Conservation (phyloP, 2,329 filamentous ascomycete genomes). For the Fusarium mexicanum region DNA sequence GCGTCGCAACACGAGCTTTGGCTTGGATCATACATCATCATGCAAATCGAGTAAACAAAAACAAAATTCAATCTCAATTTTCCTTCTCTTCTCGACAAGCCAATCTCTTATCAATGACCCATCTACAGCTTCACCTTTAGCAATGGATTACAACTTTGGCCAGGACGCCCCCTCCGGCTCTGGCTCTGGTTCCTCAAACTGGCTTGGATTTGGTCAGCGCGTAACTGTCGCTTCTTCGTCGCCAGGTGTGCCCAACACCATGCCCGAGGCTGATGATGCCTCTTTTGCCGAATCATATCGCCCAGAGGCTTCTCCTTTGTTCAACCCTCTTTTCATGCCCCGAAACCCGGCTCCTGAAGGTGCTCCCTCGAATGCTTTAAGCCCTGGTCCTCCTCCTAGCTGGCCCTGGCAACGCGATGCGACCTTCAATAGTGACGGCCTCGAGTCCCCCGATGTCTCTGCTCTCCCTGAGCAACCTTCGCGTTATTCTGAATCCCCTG, state of each 20-base stretch:
- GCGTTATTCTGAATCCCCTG: conserved; percentile 13
- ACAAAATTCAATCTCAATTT: conserved; percentile 6
- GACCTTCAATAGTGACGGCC: not conserved
- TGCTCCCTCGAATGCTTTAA: conserved; percentile 1
- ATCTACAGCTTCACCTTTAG: not conserved
- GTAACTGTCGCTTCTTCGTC: conserved; percentile 27
- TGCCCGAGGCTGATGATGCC: conserved; percentile 27
- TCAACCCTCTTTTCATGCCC: conserved; percentile 30
- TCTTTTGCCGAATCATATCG: conserved; percentile 42
- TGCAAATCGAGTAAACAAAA: conserved; percentile 20
- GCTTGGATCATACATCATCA: conserved; percentile 9
- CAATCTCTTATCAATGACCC: not conserved
- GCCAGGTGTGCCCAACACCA: conserved; percentile 18
- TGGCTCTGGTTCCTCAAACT: conserved; percentile 24
- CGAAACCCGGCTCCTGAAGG: conserved; percentile 13
- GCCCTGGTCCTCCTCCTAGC: conserved; percentile 7
- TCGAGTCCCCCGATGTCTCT: conserved; percentile 17
- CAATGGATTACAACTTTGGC: conserved; percentile 36
- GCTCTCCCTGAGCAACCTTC: not conserved
- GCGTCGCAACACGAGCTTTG: conserved; percentile 7
- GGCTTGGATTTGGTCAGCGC: conserved; percentile 35
- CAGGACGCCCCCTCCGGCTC: conserved; percentile 23
- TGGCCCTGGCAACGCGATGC: conserved; percentile 37
- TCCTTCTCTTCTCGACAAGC: not conserved
- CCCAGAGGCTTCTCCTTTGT: conserved; percentile 38